Evolutionary conservation across 2,329 filamentous ascomycete species (phyloP), one percentile per base, ranked within the genome.

Genomic region (Beauveria pseudobassiana): DNA sequence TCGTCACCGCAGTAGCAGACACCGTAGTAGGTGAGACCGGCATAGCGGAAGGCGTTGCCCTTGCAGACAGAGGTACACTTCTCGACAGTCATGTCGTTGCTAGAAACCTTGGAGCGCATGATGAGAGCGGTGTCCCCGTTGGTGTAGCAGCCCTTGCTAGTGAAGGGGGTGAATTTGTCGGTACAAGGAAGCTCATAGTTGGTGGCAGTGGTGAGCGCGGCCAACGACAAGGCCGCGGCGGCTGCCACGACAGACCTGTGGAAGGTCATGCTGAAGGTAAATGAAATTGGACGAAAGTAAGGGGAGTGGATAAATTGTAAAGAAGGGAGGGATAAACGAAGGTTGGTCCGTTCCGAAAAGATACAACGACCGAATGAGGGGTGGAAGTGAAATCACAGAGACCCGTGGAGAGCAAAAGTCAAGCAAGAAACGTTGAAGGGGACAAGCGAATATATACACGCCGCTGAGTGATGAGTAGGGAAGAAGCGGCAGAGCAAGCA

Each of bases 1-100:
- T 78, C 79, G 64, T 81, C 73, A 38, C 80, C 77, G 64, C 80
- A 80, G 70, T 82, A 84, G 73, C 83, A 83, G 48, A 77, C 72
- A 62, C 79, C 80, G 63, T 81, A 77, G 70, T 80, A 81, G 64
- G 77, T 75, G 40, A 82, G 75, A 61, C 80, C 80, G 64, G 80
- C 78, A 64, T 82, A 80, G 55, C 78, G 74, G 70, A 77, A 82
- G 49, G 77, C 75, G 65, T 82, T 80, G 62, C 77, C 78, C 70
- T 82, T 82, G 75, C 80, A 82, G 58, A 76, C 75, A 48, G 78
- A 71, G 46, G 77, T 71, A 64, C 80, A 82, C 65, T 71, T 73
- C 71, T 80, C 77, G 38, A 79, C 72, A 2, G 79, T 82, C 76
- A 80, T 81, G 66, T 72, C 70, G 24, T 69, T 64, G 59, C 69